A percentile compares a stretch with the other conserved stretches of the same genome.
phyloP scores from a whole-genome alignment of 805 yeast genomes.

The Yarrowia sp. region DNA sequence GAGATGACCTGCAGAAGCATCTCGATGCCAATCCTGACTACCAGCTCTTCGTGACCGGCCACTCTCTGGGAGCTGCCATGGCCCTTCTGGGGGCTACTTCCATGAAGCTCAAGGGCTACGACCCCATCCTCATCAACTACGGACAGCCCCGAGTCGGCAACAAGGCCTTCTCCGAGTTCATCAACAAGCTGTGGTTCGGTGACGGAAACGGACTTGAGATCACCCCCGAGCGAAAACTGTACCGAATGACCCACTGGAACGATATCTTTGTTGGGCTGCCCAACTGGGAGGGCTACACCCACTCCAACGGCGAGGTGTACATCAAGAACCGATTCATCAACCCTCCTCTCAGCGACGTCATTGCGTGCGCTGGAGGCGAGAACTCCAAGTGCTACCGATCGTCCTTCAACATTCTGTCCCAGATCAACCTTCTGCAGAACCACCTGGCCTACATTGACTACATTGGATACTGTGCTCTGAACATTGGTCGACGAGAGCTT shows the following conservation, averaged over 20 bases:
- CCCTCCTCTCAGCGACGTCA: neutral
- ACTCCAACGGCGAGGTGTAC: conserved; percentile 2
- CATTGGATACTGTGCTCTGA: neutral
- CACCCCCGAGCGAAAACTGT: neutral
- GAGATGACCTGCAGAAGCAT: neutral
- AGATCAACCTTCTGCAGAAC: neutral
- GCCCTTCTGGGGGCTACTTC: neutral
- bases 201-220: conserved; percentile 1
- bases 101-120: neutral
- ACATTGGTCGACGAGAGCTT: neutral
- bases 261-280: conserved; percentile 3
- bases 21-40: neutral
- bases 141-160: conserved; percentile 5
- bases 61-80: conserved; percentile 4
- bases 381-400: neutral
- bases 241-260: conserved; percentile 14
- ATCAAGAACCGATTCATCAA: neutral
- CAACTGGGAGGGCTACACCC: conserved; percentile 10
- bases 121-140: neutral
- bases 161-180: neutral
- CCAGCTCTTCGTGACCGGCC: neutral
- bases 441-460: neutral
- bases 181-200: conserved; percentile 11
- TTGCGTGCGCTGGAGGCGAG: neutral
- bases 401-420: neutral